Conservation (phyloP, 2,329 filamentous ascomycete species). For the Exophiala calicioides region DNA sequence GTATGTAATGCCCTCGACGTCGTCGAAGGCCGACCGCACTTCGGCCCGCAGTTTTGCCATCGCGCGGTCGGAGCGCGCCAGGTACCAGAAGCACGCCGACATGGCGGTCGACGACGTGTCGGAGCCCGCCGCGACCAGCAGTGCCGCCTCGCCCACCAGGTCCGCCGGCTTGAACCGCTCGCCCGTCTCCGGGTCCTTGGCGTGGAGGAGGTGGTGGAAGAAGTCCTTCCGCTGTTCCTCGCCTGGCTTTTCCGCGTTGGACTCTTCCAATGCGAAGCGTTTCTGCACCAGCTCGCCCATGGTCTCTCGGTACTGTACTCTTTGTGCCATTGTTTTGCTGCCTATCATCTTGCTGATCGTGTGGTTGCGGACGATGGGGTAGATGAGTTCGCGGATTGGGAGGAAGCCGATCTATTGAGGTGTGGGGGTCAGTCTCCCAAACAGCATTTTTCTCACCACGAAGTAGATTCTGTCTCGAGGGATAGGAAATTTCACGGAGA, state of each 20-base stretch:
- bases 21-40: constrained; percentile 38
- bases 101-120: constrained; percentile 46
- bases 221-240: constrained; percentile 47
- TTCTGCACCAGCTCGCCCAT: constrained; percentile 30
- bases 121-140: constrained; percentile 32
- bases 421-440: no score
- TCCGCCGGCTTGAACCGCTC: constrained; percentile 26
- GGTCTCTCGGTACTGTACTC: constrained; percentile 11
- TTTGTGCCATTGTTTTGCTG: constrained; percentile 10
- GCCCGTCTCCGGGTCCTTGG: constrained; percentile 50
- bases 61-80: constrained; percentile 37
- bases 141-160: constrained; percentile 17
- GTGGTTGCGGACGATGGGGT: constrained; percentile 10
- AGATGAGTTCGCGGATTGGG: constrained; percentile 15
- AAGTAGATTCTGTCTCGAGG: no score
- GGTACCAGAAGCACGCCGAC: constrained; percentile 43
- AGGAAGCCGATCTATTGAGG: constrained; percentile 13
- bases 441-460: no score
- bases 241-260: constrained; percentile 36
- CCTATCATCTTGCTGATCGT: constrained; percentile 4
- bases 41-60: constrained; percentile 37
- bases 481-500: no score
- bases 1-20: constrained; percentile 40
- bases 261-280: constrained; percentile 38
- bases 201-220: constrained; percentile 50